phyloP scores from a whole-genome alignment of 257 asterid species.

The Ligustrum vulgare region DNA sequence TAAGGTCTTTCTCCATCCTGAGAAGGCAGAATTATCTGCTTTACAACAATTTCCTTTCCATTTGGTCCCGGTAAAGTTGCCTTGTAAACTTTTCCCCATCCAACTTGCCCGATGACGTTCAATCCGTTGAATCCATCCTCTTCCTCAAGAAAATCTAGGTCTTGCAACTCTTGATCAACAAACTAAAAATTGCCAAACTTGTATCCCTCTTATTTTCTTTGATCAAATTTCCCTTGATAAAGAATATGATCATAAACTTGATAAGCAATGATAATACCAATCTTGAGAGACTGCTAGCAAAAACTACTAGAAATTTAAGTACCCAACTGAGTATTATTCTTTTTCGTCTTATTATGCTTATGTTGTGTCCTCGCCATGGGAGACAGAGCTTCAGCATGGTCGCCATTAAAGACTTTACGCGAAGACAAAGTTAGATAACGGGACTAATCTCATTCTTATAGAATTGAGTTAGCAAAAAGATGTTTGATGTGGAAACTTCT shows the following conservation, averaged over 20 bases:
- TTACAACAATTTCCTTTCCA: constrained; percentile 72
- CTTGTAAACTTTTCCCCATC: constrained; percentile 82
- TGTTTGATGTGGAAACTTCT: too few relatives aligned
- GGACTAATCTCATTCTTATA: too few relatives aligned
- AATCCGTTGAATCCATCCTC: constrained; percentile 66
- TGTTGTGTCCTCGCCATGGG: constrained; percentile 11
- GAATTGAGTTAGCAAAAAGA: too few relatives aligned
- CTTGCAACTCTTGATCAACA: constrained; percentile 69
- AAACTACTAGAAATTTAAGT: constrained; percentile 54
- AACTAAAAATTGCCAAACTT: constrained; percentile 61
- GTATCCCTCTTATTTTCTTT: constrained; percentile 41
- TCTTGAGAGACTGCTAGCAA: too few relatives aligned
- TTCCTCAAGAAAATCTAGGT: constrained; percentile 64
- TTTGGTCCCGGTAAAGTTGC: constrained; percentile 66
- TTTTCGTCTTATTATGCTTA: constrained; percentile 5
- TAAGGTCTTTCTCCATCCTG: constrained; percentile 54
- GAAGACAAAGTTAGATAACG: too few relatives aligned
- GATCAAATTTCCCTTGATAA: too few relatives aligned
- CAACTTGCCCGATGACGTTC: constrained; percentile 72
- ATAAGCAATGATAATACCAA: constrained; percentile 41
- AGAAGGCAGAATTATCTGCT: constrained; percentile 59
- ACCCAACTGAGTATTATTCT: constrained; percentile 33
- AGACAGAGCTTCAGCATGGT: constrained; percentile 32
- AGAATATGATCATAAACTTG: constrained; percentile 31
- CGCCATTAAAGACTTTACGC: constrained; percentile 14